These are phyloP conservation scores for Plasmopara halstedii DNA, from an alignment of 352 stramenopile species.

Conservation along the genomic window DNA sequence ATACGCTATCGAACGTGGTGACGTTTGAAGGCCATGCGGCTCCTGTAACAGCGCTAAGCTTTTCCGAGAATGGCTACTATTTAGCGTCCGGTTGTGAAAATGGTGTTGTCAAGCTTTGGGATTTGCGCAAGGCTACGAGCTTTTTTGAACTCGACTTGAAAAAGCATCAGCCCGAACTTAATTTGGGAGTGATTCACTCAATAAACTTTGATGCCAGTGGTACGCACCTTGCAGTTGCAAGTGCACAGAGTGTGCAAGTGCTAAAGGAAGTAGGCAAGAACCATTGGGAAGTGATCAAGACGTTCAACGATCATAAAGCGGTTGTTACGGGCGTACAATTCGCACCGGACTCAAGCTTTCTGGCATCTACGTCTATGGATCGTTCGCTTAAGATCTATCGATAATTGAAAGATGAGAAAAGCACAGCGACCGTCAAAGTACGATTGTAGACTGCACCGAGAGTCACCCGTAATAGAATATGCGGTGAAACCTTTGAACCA, in stretches of 20 bases:
- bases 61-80: conserved; percentile 96
- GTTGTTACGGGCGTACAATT: conserved; percentile 54
- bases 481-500: no score
- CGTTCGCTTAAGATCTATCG: conserved; percentile 70
- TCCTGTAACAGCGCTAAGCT: conserved; percentile 65
- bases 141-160: conserved; percentile 58
- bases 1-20: conserved; percentile 67
- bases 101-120: conserved; percentile 87
- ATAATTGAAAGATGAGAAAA: conserved; percentile 18
- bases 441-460: no score
- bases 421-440: no score
- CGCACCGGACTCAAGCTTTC: conserved; percentile 47
- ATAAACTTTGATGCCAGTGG: conserved; percentile 59
- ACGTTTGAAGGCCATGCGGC: conserved; percentile 81
- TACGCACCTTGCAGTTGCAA: conserved; percentile 46
- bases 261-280: conserved; percentile 62
- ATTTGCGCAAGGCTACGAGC: conserved; percentile 88
- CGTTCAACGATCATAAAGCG: conserved; percentile 61
- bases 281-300: conserved; percentile 52
- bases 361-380: conserved; percentile 68
- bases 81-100: conserved; percentile 78
- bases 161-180: conserved; percentile 25
- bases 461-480: no score
- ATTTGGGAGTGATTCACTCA: conserved; percentile 37
- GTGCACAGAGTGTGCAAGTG: conserved; percentile 33